Evolutionary conservation across 352 stramenopile species (phyloP).

Genomic region (Phytopythium chamaehyphon): DNA sequence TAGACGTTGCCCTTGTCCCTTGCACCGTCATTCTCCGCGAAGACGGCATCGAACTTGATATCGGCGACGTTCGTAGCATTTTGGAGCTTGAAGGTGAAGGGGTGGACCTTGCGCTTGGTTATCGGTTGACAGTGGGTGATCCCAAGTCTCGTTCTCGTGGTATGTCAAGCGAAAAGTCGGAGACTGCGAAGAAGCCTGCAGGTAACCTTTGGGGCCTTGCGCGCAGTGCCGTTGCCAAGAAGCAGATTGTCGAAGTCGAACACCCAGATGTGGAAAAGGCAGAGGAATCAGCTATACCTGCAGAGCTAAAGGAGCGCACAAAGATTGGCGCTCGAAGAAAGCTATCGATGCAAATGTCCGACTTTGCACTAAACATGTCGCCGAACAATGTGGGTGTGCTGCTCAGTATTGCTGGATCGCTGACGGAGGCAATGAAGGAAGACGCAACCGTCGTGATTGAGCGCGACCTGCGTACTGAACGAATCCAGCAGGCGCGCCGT

Average conservation of each 20-base stretch:
- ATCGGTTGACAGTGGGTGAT: constrained; percentile 57
- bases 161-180: constrained; percentile 7
- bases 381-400: constrained; percentile 76
- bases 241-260: constrained; percentile 57
- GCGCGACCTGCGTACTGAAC: constrained; percentile 35
- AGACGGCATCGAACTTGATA: constrained; percentile 73
- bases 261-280: constrained; percentile 38
- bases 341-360: constrained; percentile 76
- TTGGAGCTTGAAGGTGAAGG: constrained; percentile 85
- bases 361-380: constrained; percentile 83
- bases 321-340: constrained; percentile 58
- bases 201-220: constrained; percentile 59
- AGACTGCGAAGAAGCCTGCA: constrained; percentile 20
- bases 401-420: constrained; percentile 59
- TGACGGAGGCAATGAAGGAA: constrained; percentile 72
- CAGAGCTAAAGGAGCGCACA: constrained; percentile 28
- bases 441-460: constrained; percentile 57
- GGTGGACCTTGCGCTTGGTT: constrained; percentile 74
- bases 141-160: constrained; percentile 16
- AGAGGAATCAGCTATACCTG: constrained; percentile 22
- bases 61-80: constrained; percentile 68
- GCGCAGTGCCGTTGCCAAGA: constrained; percentile 42
- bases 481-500: constrained; percentile 45
- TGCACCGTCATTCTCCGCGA: constrained; percentile 58
- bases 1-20: constrained; percentile 75